phyloP scores from a whole-genome alignment of 805 yeast species.

The Naumovozyma baii region DNA sequence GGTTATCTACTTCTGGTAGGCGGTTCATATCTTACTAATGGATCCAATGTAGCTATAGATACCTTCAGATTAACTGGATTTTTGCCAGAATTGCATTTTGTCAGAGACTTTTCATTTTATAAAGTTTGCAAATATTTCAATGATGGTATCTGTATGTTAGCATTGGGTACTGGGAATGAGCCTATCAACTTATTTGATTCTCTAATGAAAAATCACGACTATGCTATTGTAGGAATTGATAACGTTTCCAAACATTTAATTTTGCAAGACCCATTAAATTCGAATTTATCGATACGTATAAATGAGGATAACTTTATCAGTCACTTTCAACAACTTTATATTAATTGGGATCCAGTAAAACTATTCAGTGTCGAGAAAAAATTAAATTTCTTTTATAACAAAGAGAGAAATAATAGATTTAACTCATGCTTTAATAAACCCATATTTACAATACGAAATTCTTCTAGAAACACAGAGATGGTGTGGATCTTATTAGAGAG shows the following conservation, averaged over 20 bases:
- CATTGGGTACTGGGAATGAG: slow-evolving; percentile 56
- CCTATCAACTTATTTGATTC: slow-evolving; percentile 22
- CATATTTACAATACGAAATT: slow-evolving; percentile 36
- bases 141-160: slow-evolving; percentile 35
- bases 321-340: slow-evolving; percentile 43
- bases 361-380: slow-evolving; percentile 16
- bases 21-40: slow-evolving; percentile 50
- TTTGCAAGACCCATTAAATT: slow-evolving; percentile 37
- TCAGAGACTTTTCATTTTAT: slow-evolving; percentile 28
- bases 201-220: slow-evolving; percentile 59
- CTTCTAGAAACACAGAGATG: slow-evolving; percentile 18
- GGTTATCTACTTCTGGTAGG: slow-evolving; percentile 57
- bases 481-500: slow-evolving; percentile 44
- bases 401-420: slow-evolving; percentile 9
- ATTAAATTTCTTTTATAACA: slow-evolving; percentile 28
- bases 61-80: slow-evolving; percentile 58
- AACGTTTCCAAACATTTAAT: slow-evolving; percentile 14
- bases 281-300: slow-evolving; percentile 4
- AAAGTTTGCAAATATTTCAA: slow-evolving; percentile 15
- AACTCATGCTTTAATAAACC: slow-evolving; percentile 30
- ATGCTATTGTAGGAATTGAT: slow-evolving; percentile 41
- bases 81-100: slow-evolving; percentile 50
- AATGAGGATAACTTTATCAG: slow-evolving; percentile 22
- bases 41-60: slow-evolving; percentile 71
- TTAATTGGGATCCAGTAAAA: slow-evolving; percentile 52